phyloP scores from a whole-genome alignment of 1,284 basidiomycete genomes.

The Boletellus sp. region DNA sequence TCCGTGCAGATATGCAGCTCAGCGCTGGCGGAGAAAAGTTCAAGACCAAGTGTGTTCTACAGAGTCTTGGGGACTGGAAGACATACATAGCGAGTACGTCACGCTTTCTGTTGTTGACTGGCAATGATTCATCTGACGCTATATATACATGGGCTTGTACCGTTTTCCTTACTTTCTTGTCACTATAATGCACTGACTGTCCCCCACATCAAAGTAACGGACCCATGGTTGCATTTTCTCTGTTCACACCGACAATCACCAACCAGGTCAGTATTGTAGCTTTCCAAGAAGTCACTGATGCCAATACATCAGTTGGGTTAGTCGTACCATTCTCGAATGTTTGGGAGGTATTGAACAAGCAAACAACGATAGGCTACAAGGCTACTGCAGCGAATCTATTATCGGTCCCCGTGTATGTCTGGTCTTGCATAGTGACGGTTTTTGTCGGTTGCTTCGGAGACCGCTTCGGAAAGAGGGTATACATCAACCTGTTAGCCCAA shows the following conservation, averaged over 20 bases:
- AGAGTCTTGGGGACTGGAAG: conserved; percentile 51
- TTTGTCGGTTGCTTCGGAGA: conserved; percentile 48
- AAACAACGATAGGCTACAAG: conserved; percentile 36
- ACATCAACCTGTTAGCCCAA: conserved; percentile 44
- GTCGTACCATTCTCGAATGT: neutral
- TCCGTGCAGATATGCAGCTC: conserved; percentile 47
- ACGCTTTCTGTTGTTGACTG: neutral
- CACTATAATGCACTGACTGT: neutral
- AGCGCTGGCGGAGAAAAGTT: conserved; percentile 49
- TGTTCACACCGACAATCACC: conserved; percentile 56
- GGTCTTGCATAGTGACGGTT: conserved; percentile 48
- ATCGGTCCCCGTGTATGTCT: conserved; percentile 50
- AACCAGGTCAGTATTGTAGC: conserved; percentile 34
- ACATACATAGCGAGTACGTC: conserved; percentile 46
- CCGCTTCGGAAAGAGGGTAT: conserved; percentile 41
- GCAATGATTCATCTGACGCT: neutral
- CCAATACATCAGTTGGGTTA: conserved; percentile 17
- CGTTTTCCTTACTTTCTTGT: neutral
- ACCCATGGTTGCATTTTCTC: conserved; percentile 52
- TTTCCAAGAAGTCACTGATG: neutral
- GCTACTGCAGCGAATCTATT: conserved; percentile 53
- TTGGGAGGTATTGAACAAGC: neutral
- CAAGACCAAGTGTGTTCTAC: conserved; percentile 43
- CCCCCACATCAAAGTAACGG: conserved; percentile 35
- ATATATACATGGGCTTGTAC: conserved; percentile 48